Base-by-base conservation (phyloP, 163 green algal species). In the Smithsoniella earleae region DNA sequence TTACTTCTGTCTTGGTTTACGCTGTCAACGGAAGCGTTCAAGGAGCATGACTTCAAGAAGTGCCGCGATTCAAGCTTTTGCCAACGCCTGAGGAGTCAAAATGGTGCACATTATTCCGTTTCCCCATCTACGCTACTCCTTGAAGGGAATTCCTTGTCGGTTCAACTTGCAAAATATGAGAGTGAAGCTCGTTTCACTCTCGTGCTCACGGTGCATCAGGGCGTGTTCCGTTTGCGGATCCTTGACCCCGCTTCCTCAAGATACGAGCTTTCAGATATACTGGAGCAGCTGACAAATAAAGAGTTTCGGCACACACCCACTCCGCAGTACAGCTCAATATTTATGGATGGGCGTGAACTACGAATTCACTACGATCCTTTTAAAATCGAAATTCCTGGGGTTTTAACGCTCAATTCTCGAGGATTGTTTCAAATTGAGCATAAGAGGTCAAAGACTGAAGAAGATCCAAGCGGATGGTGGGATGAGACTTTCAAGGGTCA, bases 31-130 rank as follows among this genome's bases (percentile, higher is more conserved):
- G 6, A 3, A 34, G 84, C 73, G 20, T 95, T 97, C 81, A 96
- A 97, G 79, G 82, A 84, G 28, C 78, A 95, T 2, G 91, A 96
- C 34, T 96, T 97, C 79, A 95, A 95, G 84, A 96, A 86, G 36
- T 97, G 91, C 77, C 66, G 74, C 0, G 80, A 92, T 37, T 81
- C 83, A 0, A 79, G 76, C 10, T 98, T 98, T 77, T 98, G 94
- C 81, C 79, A 73, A 0, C 84, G 92, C 2, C 89, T 96, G 62
- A 77, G 92, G 3, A 82, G 86, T 22, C 75, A 69, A n/a, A 74
- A 75, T 46, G 81, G 82, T 20, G 66, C 81, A 10, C 79, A 75
- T 1, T 94, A 90, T 52, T 73, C 66, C 4, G 76, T 95, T 8
- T 36, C 84, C 20, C 66, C 82, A 0, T 66, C 76, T 2, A 86